phyloP scores from a whole-genome alignment of 306 rosid species.

The Cicer arietinum region DNA sequence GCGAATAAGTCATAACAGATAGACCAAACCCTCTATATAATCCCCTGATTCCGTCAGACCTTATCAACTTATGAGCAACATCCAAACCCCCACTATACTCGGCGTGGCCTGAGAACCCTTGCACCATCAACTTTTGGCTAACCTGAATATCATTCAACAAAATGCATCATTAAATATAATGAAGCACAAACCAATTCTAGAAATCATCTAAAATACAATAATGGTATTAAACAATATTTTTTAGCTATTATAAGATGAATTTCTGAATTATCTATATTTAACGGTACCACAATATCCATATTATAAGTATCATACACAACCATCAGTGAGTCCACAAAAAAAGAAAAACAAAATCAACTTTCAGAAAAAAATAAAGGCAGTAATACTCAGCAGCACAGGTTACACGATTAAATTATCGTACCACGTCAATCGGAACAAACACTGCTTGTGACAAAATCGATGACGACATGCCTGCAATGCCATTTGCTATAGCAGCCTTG shows the following conservation, averaged over 20 bases:
- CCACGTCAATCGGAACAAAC: slow-evolving; percentile 95
- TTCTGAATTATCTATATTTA: background rate
- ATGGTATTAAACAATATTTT: slow-evolving; percentile 1
- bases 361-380: slow-evolving; percentile 19
- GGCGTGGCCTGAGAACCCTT: slow-evolving; percentile 85
- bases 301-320: slow-evolving; percentile 19
- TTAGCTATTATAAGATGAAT: background rate
- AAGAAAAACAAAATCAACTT: background rate
- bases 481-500: slow-evolving; percentile 88
- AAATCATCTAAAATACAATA: background rate
- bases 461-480: slow-evolving; percentile 84
- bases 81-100: slow-evolving; percentile 86
- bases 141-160: slow-evolving; percentile 52
- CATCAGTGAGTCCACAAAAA: background rate
- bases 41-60: slow-evolving; percentile 75
- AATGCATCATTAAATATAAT: background rate
- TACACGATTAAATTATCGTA: slow-evolving; percentile 42
- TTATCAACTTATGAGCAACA: slow-evolving; percentile 74
- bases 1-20: slow-evolving; percentile 88
- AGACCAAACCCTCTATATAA: slow-evolving; percentile 90
- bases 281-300: slow-evolving; percentile 8
- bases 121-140: slow-evolving; percentile 95
- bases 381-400: background rate
- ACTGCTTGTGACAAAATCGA: slow-evolving; percentile 79
- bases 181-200: slow-evolving; percentile 1